Conservation (phyloP, 495 filamentous ascomycete genomes). For the Sabuloglossum arenarium region DNA sequence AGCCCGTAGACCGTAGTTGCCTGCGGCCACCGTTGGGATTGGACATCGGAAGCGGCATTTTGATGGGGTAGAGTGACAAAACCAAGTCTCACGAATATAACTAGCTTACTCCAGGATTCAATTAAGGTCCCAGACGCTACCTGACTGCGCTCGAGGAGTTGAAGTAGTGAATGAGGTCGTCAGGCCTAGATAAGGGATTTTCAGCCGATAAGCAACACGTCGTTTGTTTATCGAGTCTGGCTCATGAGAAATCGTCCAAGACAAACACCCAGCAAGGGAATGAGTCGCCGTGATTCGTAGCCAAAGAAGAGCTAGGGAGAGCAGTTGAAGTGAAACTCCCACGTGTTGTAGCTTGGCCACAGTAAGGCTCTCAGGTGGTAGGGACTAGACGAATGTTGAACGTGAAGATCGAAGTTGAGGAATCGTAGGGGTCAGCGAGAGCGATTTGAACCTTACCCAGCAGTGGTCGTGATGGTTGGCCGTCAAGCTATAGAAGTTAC, state of each 20-base stretch:
- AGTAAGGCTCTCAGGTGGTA: background rate
- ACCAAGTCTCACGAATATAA: background rate
- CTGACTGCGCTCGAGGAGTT: background rate
- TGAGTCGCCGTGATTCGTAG: background rate
- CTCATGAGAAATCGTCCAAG: background rate
- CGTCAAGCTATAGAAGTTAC: background rate
- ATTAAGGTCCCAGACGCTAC: background rate
- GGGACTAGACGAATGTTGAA: background rate
- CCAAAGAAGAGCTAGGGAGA: background rate
- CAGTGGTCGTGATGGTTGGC: background rate
- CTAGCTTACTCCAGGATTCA: background rate
- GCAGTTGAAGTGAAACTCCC: background rate
- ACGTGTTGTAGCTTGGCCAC: background rate
- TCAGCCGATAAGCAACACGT: background rate
- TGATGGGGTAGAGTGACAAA: background rate
- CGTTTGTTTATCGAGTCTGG: background rate
- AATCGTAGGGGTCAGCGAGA: background rate
- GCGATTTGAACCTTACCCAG: background rate
- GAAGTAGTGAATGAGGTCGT: background rate
- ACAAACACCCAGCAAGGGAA: background rate
- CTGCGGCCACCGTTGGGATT: background rate
- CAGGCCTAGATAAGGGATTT: background rate
- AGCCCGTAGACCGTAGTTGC: background rate
- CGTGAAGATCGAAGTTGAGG: background rate
- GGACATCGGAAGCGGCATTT: background rate